Evolutionary conservation across 1,284 basidiomycete species (phyloP).

Genomic region (Afroboletus lepidellus): DNA sequence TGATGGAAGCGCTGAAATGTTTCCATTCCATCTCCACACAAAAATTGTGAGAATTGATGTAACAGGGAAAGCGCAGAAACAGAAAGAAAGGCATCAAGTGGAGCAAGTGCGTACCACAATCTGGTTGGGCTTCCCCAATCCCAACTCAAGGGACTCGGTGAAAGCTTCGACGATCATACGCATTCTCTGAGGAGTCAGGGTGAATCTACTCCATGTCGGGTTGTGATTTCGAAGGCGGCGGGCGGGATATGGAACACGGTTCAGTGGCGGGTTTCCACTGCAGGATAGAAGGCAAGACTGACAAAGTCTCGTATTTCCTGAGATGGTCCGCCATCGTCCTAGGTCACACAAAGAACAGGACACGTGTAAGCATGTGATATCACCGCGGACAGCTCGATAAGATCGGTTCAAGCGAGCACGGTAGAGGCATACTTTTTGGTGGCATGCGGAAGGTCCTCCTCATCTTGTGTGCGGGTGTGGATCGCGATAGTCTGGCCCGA

Average conservation of each 20-base stretch:
- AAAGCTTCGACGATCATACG: conserved; percentile 97
- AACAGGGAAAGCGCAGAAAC: conserved; percentile 6
- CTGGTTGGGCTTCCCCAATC: conserved; percentile 81
- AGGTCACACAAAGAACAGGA: background rate
- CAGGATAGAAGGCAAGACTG: conserved; percentile 35
- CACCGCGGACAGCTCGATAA: background rate
- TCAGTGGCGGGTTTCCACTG: conserved; percentile 10
- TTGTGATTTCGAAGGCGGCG: background rate
- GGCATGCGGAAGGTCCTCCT: conserved; percentile 81
- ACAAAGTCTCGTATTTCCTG: conserved; percentile 83
- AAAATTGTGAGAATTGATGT: background rate
- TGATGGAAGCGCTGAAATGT: background rate
- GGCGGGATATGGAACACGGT: background rate
- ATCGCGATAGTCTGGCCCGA: conserved; percentile 69
- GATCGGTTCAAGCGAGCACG: conserved; percentile 1
- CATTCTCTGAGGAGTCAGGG: conserved; percentile 90
- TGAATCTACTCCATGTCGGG: conserved; percentile 53
- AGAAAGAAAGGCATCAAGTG: background rate
- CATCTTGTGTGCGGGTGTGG: conserved; percentile 58
- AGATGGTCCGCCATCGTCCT: conserved; percentile 89
- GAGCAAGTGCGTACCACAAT: conserved; percentile 70
- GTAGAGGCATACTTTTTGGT: conserved; percentile 67
- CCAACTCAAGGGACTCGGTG: conserved; percentile 87
- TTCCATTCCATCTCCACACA: conserved; percentile 10
- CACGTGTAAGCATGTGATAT: conserved; percentile 5